Conservation (phyloP, 2,329 filamentous ascomycete species). For the Hirsutella minnesotensis region DNA sequence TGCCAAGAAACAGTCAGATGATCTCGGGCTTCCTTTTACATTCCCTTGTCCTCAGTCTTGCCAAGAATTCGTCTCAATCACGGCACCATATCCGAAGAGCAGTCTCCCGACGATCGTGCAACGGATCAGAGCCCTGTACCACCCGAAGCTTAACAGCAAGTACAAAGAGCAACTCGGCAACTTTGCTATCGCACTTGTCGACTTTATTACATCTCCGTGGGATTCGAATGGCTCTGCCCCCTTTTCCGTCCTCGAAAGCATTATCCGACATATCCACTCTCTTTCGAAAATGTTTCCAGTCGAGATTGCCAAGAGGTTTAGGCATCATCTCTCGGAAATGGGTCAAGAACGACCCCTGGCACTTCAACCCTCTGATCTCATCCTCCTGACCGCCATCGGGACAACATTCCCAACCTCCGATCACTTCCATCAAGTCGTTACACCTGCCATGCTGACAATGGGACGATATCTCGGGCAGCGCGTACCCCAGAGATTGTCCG, state of each 20-base stretch:
- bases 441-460: constrained; percentile 79
- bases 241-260: constrained; percentile 60
- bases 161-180: constrained; percentile 74
- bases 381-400: constrained; percentile 72
- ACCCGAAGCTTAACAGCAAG: constrained; percentile 70
- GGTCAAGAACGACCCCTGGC: constrained; percentile 33
- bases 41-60: constrained; percentile 77
- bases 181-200: constrained; percentile 55
- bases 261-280: constrained; percentile 86
- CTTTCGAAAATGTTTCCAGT: constrained; percentile 76
- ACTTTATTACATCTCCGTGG: constrained; percentile 43
- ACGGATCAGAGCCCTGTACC: constrained; percentile 82
- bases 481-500: constrained; percentile 49
- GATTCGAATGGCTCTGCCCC: constrained; percentile 33
- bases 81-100: constrained; percentile 46
- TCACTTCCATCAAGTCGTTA: constrained; percentile 92
- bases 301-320: constrained; percentile 66
- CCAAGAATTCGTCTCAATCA: constrained; percentile 58
- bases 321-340: constrained; percentile 55
- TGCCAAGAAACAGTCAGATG: constrained; percentile 26
- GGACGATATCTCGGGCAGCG: constrained; percentile 72
- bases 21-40: constrained; percentile 61
- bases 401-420: constrained; percentile 90
- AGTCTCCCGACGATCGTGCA: constrained; percentile 73
- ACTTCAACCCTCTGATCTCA: constrained; percentile 58